Percentiles rank a stretch among this genome's conserved stretches.
Evolutionary conservation across 768 basidiomycete species (phyloP).

Genomic region (Mycena vitilis): DNA sequence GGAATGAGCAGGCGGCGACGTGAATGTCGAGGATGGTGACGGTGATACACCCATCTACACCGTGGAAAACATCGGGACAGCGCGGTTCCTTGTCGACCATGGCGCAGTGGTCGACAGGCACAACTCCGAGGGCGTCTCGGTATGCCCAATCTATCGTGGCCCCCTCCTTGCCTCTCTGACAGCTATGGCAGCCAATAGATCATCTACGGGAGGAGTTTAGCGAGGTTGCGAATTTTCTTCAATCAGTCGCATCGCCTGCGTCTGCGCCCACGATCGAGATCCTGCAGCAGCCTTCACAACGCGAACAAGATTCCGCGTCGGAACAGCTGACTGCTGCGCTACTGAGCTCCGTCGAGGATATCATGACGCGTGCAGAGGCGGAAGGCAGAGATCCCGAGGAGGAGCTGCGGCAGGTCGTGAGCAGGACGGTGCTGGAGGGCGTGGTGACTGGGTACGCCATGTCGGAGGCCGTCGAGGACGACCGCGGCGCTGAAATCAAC

Average conservation of each 20-base stretch:
- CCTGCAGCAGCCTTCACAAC: slow-evolving; percentile 64
- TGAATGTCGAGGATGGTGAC: slow-evolving; percentile 87
- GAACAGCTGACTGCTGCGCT: slow-evolving; percentile 76
- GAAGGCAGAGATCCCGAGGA: slow-evolving; percentile 77
- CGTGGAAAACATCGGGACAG: slow-evolving; percentile 84
- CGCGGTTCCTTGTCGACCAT: slow-evolving; percentile 80
- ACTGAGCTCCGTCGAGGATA: slow-evolving; percentile 72
- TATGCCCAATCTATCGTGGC: slow-evolving; percentile 45
- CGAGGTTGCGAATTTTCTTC: slow-evolving; percentile 71
- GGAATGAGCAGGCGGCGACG: slow-evolving; percentile 74
- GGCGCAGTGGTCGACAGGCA: slow-evolving; percentile 73
- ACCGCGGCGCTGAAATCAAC: slow-evolving; percentile 41
- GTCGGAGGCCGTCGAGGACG: slow-evolving; percentile 44
- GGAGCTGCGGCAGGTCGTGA: slow-evolving; percentile 71
- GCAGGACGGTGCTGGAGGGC: slow-evolving; percentile 74
- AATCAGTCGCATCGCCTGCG: slow-evolving; percentile 47
- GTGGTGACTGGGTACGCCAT: slow-evolving; percentile 71
- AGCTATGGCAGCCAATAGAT: slow-evolving; percentile 67
- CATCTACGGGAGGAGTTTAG: slow-evolving; percentile 80
- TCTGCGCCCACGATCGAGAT: slow-evolving; percentile 35
- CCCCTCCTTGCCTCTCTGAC: slow-evolving; percentile 24
- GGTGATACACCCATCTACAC: slow-evolving; percentile 94
- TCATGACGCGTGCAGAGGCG: slow-evolving; percentile 66
- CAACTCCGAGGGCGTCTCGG: slow-evolving; percentile 82
- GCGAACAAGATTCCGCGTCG: slow-evolving; percentile 75